Conservation (phyloP, 257 asterid species). For the Solanum habrochaites region DNA sequence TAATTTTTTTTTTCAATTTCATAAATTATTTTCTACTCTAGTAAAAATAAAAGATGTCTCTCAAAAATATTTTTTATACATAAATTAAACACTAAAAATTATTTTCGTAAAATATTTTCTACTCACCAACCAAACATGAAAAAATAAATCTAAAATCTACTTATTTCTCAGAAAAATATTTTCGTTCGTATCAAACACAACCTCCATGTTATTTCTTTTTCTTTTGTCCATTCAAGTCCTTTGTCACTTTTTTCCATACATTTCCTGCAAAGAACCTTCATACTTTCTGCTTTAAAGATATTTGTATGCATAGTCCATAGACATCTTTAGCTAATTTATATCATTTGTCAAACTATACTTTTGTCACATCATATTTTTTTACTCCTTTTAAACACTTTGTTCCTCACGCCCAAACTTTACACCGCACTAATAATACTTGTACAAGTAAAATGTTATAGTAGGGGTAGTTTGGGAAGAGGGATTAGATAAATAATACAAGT, state of each 20-base stretch:
- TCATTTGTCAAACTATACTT: not conserved
- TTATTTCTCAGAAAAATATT: too few species aligned
- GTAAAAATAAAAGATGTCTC: too few species aligned
- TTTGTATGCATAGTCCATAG: not conserved
- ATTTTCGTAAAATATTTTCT: too few species aligned
- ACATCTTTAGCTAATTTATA: not conserved
- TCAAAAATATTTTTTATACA: too few species aligned
- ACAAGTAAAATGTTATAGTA: not conserved
- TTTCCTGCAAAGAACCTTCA: not conserved
- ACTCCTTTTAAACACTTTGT: not conserved
- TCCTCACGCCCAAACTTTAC: not conserved
- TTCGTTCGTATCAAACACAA: too few species aligned
- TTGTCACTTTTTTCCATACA: not conserved
- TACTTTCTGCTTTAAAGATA: not conserved
- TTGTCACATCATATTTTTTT: not conserved
- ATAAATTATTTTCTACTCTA: too few species aligned
- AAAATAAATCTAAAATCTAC: too few species aligned
- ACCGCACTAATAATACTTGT: not conserved
- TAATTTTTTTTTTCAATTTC: too few species aligned
- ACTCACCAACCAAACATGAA: too few species aligned
- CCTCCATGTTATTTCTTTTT: not conserved
- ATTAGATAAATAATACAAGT: not conserved
- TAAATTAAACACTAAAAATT: too few species aligned
- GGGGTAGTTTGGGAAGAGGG: not conserved
- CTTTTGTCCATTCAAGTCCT: not conserved